Evolutionary conservation across 257 asterid species (phyloP).

Genomic region (Leonotis leonurus): DNA sequence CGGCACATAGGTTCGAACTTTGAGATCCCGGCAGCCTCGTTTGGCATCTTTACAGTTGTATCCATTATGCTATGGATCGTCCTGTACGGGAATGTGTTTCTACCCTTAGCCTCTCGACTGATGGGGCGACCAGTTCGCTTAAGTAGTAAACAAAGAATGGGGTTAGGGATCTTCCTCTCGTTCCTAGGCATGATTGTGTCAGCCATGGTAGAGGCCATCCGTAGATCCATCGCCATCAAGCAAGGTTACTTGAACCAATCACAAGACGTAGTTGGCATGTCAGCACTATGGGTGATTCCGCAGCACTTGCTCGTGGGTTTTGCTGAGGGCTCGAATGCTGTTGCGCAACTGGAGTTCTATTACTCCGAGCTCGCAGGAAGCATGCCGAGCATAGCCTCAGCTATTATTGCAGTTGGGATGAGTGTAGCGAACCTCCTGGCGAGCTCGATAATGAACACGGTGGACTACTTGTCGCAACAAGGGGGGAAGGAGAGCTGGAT

Average conservation of each 20-base stretch:
- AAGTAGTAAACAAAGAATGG: slow-evolving; percentile 49
- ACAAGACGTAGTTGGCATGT: slow-evolving; percentile 19
- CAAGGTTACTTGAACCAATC: neutral
- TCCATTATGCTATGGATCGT: slow-evolving; percentile 44
- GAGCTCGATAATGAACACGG: slow-evolving; percentile 39
- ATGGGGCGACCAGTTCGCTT: slow-evolving; percentile 31
- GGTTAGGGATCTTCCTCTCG: slow-evolving; percentile 52
- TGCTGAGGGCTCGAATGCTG: slow-evolving; percentile 45
- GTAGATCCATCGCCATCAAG: slow-evolving; percentile 18
- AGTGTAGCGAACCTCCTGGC: slow-evolving; percentile 41
- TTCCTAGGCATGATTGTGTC: slow-evolving; percentile 38
- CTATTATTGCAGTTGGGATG: slow-evolving; percentile 32
- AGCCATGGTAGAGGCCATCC: slow-evolving; percentile 43
- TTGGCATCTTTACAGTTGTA: slow-evolving; percentile 30
- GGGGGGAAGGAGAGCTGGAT: slow-evolving; percentile 61
- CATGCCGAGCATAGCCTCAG: slow-evolving; percentile 65
- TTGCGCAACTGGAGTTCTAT: slow-evolving; percentile 60
- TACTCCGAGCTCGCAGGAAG: slow-evolving; percentile 55
- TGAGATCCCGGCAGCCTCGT: slow-evolving; percentile 66
- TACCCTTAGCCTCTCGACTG: slow-evolving; percentile 52
- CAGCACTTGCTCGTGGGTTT: slow-evolving; percentile 46
- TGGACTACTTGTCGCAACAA: slow-evolving; percentile 26
- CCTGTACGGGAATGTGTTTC: slow-evolving; percentile 44
- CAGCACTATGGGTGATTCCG: slow-evolving; percentile 71
- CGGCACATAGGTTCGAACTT: slow-evolving; percentile 40